Base-by-base conservation (phyloP, 169 alveolate genomes). In the Plasmodium reichenowi region DNA sequence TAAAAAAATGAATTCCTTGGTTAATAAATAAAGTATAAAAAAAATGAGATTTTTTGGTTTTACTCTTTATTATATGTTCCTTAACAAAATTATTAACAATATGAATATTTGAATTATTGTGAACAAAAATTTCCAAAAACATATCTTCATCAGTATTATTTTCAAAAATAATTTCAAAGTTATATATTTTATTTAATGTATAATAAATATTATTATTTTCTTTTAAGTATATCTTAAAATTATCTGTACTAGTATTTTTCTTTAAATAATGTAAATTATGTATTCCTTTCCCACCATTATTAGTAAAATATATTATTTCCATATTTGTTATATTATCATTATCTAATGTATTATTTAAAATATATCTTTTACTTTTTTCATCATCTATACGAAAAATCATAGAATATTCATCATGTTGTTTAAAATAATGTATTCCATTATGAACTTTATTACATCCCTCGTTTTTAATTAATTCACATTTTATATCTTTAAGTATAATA, bases 1-100 rank as follows among this genome's bases (percentile, higher is more conserved):
- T 78, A 78, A 78, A 78, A 59, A 78, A 78, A 32, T 78, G 89
- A 66, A 78, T 45, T 78, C 89, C 89, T 29, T 75, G 89, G 45
- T 78, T 78, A 64, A 78, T 71, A 78, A 78, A 78, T 50, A 78
- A 78, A 78, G 67, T 76, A 47, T 78, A 47, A 78, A 78, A 78
- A 78, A 78, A 78, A 78, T 78, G 89, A 71, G 89, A 78, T 48
- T 29, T 59, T 64, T 52, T 78, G 54, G 64, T 78, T 52, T 70
- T 78, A 47, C 56, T 52, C 58, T 78, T 76, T 52, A 78, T 78
- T 66, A 26, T 78, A 58, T 78, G 89, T 47, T 58, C 62, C 58
- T 78, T 78, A 24, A 78, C 89, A 78, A 78, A 78, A 48, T 78
- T 78, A 29, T 78, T 78, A 32, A 78, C 89, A 12, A 78, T 76